Base-by-base conservation (phyloP, 768 basidiomycete genomes). In the Tulasnella sp. region DNA sequence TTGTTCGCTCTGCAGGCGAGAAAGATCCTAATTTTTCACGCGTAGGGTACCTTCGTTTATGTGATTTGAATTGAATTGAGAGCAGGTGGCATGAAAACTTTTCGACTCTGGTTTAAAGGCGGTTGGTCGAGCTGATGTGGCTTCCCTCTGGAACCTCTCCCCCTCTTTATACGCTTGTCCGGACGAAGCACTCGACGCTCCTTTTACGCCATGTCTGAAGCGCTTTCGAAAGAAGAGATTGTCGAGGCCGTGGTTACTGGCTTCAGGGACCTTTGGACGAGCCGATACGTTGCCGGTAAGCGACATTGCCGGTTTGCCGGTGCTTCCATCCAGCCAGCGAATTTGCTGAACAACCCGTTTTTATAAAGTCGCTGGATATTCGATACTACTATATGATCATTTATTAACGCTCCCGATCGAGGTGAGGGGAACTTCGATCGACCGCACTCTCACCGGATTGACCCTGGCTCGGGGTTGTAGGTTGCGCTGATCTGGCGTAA, bases 211-310 rank as follows among this genome's bases (percentile, higher is more conserved):
- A 72, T 72, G 71, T 26, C 71, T 29, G 71, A 40, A 72, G 23
- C 35, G 10, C 15, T 40, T n/a, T 32, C 71, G 26, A 32, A 40
- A 20, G 44, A 46, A 67, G 61, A 26, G n/a, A 26, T 72, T 9
- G n/a, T 46, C 71, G 11, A 72, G 35, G 71, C 71, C 9, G 1
- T 72, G 29, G n/a, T 72, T 46, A 39, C 39, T 72, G 71, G 46
- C 35, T 40, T 76, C 39, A 76, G 26, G 35, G 55, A 76, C 35
- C 39, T 76, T 39, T 35, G 35, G 75, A 57, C 75, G 26, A 76
- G 75, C 32, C 35, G 75, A 3, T 76, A 61, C 75, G 39, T 76
- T 16, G 75, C 75, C 46, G 75, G 75, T 76, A 76, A 61, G 55
- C 18, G 6, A 29, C n/a, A 67, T 67, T 26, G 32, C 61, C 61